Evolutionary conservation across 2,329 filamentous ascomycete species (phyloP), one percentile per base, ranked within the genome.

Genomic region (Botrytis medusae): DNA sequence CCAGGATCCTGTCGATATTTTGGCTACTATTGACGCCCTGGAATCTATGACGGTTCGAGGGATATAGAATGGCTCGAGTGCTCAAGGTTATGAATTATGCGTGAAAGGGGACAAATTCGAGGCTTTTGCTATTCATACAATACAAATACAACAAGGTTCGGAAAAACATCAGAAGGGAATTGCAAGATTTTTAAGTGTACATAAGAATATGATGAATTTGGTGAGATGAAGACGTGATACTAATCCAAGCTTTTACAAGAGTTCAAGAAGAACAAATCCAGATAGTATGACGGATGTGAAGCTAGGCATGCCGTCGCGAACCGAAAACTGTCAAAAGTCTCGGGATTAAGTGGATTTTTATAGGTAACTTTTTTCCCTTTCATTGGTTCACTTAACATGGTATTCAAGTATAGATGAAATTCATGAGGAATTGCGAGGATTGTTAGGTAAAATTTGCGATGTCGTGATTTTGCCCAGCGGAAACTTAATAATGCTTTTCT

Each of bases 181-280:
- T 6, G 16, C 48, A 32, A 6, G 34, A 32, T 25, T 68, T 48
- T 57, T 57, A 68, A 68, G 18, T 57, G 48, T 32, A 44, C 34
- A 57, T 57, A 8, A 16, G 10, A 68, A 42, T 32, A 57, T 68
- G 48, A 57, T n/a, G 18, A 32, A 68, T 57, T 32, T 22, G 34
- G 48, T 57, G 65, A 68, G 48, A 42, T 40, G 34, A 68, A 68
- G 48, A 68, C 65, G 65, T 68, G 65, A 68, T 68, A 42, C 34
- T 68, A 32, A 42, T 29, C 34, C 65, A 42, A 57, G 48, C 46
- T 22, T 54, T 40, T 22, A 68, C 32, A n/a, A n/a, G 46, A 48
- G 29, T 25, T 42, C 9, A 29, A 22, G 5, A 57, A 42, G 65
- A 29, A 3, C 34, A 25, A 67, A 51, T 37, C 16, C 2, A 54